Evolutionary conservation across 306 rosid species (phyloP), one percentile per base, ranked within the genome.

Genomic region (Abrus precatorius): DNA sequence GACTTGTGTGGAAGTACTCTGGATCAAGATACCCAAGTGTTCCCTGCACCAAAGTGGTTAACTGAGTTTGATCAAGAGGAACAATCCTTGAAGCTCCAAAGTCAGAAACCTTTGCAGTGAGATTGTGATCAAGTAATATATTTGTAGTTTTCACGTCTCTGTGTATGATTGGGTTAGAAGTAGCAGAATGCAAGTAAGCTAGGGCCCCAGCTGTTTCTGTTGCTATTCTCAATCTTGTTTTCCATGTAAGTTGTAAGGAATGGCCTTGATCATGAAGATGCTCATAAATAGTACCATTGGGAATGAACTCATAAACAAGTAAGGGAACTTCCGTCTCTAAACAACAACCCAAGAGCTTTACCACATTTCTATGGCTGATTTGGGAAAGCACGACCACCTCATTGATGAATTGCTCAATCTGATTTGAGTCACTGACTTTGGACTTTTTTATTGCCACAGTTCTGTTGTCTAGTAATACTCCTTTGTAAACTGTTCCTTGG

Each of bases 101-200:
- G 56, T 89, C 89, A 0, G 91, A 68, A 27, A 89, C 88, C 73
- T 89, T 89, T 1, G 88, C 83, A 12, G 30, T 80, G 6, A 69
- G 73, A 9, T 52, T 74, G 1, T 34, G 27, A 34, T 90, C 89
- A 10, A 87, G 80, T 0, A 90, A 80, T 50, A 90, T 77, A 71
- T 90, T 87, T 1, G 85, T 36, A 5, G 90, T 55, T 82, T 89
- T 89, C 36, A 89, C 86, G 81, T 89, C 93, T 85, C 89, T 87
- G 1, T 87, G 91, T 49, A 89, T 82, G 10, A 90, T 82, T 52
- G 91, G 86, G n/a, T 65, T 60, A 6, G 89, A 86, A 43, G 91
- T 56, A 5, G 87, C 80, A 5, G 82, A 86, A 41, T 90, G 91
- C 55, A 87, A 55, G 65, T 90, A 90, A 5, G 93, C 74, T 11